Evolutionary conservation across 2,329 filamentous ascomycete species (phyloP).

Genomic region (Dichotomopilus funicola): DNA sequence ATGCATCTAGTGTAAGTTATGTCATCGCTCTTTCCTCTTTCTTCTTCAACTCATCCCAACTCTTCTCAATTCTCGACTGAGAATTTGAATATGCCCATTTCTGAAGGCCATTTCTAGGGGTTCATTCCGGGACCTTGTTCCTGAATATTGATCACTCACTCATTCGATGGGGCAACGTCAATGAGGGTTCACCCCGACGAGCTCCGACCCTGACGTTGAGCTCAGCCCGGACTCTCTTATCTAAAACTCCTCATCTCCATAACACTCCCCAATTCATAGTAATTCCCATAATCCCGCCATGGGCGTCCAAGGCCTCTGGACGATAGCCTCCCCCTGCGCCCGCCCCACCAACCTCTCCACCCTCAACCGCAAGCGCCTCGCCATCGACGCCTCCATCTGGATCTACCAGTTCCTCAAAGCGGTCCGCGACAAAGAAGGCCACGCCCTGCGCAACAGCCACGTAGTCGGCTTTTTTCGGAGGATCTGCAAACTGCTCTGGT

Average conservation of each 20-base stretch:
- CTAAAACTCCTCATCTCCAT: background rate
- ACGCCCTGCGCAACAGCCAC: constrained; percentile 91
- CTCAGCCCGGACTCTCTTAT: too few species aligned
- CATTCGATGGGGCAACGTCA: too few species aligned
- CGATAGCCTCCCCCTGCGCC: constrained; percentile 88
- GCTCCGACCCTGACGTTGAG: background rate
- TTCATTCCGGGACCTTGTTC: too few species aligned
- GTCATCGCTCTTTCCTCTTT: too few species aligned
- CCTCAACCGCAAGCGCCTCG: constrained; percentile 90
- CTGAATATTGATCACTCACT: too few species aligned
- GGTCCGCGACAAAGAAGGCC: constrained; percentile 96
- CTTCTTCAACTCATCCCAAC: too few species aligned
- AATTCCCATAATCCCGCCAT: too few species aligned
- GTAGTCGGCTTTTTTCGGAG: constrained; percentile 96
- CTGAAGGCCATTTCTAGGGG: too few species aligned
- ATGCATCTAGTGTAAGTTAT: too few species aligned
- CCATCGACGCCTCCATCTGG: constrained; percentile 98
- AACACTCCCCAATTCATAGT: background rate
- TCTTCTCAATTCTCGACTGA: too few species aligned
- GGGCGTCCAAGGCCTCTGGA: constrained; percentile 98
- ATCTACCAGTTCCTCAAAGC: constrained; percentile 99
- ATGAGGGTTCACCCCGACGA: too few species aligned
- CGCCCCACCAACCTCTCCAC: constrained; percentile 94
- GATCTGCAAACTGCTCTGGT: constrained; percentile 96
- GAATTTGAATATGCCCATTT: too few species aligned